Percentiles rank a stretch among this genome's conserved stretches.
Evolutionary conservation across 352 stramenopile species (phyloP).

Genomic region (Pythium phragmitis): DNA sequence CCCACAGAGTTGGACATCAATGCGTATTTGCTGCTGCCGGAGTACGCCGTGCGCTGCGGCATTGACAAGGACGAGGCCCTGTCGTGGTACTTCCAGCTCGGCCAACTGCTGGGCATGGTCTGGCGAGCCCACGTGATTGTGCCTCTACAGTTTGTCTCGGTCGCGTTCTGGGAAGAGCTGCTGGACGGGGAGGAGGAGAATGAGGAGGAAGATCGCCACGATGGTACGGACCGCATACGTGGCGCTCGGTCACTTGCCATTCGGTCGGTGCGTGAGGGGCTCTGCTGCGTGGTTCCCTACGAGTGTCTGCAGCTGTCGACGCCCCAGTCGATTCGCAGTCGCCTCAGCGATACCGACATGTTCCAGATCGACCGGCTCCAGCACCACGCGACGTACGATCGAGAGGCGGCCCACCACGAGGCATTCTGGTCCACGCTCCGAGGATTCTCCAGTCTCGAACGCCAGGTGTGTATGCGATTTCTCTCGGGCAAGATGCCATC

Average conservation of each 20-base stretch:
- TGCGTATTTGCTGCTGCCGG: slow-evolving; percentile 31
- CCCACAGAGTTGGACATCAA: slow-evolving; percentile 51
- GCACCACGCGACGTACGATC: slow-evolving; percentile 32
- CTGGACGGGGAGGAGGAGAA: not conserved
- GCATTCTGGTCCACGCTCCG: slow-evolving; percentile 48
- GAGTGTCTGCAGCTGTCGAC: slow-evolving; percentile 46
- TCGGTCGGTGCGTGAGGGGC: slow-evolving; percentile 46
- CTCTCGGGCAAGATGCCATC: slow-evolving; percentile 25
- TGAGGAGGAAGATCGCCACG: no score
- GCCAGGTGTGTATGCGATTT: slow-evolving; percentile 43
- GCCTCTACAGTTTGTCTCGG: slow-evolving; percentile 52
- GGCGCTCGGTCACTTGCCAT: slow-evolving; percentile 21
- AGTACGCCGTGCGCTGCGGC: slow-evolving; percentile 1
- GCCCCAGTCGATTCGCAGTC: slow-evolving; percentile 32
- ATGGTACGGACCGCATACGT: not conserved
- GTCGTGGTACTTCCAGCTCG: slow-evolving; percentile 56
- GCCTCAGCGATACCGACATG: slow-evolving; percentile 14
- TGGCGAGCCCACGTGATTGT: slow-evolving; percentile 51
- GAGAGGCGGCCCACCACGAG: slow-evolving; percentile 28
- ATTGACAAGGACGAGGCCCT: slow-evolving; percentile 31
- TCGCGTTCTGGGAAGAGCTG: slow-evolving; percentile 38
- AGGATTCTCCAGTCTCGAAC: slow-evolving; percentile 49
- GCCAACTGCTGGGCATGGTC: slow-evolving; percentile 57
- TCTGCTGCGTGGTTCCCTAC: slow-evolving; percentile 52
- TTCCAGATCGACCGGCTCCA: slow-evolving; percentile 28